A percentile compares a stretch with the other conserved stretches of the same genome.
These are phyloP conservation scores for Solanum boliviense DNA, from an alignment of 257 asterid genomes.

Conservation along the genomic window DNA sequence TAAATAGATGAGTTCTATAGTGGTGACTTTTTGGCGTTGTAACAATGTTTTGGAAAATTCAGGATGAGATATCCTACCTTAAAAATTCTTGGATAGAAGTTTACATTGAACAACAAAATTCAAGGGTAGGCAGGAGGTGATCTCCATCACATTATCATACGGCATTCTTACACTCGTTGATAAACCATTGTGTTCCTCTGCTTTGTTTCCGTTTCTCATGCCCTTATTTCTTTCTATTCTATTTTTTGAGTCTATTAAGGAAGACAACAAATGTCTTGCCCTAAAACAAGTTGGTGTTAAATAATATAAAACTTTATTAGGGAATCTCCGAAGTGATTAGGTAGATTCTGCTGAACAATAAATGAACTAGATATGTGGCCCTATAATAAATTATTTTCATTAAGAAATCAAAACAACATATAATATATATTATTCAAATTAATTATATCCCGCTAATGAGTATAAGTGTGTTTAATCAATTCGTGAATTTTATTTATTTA, in stretches of 20 bases:
- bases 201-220: neutral
- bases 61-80: too few relatives aligned
- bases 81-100: too few relatives aligned
- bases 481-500: too few relatives aligned
- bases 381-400: neutral
- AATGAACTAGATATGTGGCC: neutral
- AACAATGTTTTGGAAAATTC: neutral
- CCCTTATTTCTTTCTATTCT: neutral
- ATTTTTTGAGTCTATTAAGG: neutral
- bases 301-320: neutral
- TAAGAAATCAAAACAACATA: neutral
- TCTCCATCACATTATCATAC: too few relatives aligned
- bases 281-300: neutral
- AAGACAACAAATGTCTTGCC: neutral
- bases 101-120: too few relatives aligned
- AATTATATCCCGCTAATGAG: too few relatives aligned
- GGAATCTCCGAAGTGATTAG: neutral
- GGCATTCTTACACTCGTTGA: too few relatives aligned
- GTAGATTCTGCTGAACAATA: too few relatives aligned
- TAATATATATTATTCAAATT: too few relatives aligned
- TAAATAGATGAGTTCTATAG: neutral
- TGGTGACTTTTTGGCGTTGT: neutral
- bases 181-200: neutral
- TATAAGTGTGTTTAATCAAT: too few relatives aligned
- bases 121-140: too few relatives aligned